Conservation (phyloP, 1,284 basidiomycete genomes). For the Heliocybe sulcata region DNA sequence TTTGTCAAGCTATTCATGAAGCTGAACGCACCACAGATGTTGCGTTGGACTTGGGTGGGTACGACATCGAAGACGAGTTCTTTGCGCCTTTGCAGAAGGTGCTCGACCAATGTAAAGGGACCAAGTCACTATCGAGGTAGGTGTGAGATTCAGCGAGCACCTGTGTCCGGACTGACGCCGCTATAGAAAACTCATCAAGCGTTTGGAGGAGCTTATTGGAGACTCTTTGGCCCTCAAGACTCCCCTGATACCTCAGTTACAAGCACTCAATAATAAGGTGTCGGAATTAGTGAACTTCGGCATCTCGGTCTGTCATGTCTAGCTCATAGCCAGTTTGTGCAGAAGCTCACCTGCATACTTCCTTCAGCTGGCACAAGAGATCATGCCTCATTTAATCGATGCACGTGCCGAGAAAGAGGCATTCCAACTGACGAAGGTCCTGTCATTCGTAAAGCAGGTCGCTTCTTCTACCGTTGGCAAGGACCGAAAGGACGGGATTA, state of each 20-base stretch:
- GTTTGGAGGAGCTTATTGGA: slow-evolving; percentile 73
- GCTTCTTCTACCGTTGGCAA: slow-evolving; percentile 67
- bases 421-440: slow-evolving; percentile 68
- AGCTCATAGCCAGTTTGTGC: neutral
- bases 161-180: slow-evolving; percentile 3
- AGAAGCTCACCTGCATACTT: neutral
- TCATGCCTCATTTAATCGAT: slow-evolving; percentile 74
- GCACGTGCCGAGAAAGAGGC: slow-evolving; percentile 69
- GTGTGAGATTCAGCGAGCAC: slow-evolving; percentile 15
- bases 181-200: slow-evolving; percentile 76
- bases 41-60: slow-evolving; percentile 62
- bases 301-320: slow-evolving; percentile 57
- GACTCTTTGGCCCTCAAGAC: slow-evolving; percentile 67
- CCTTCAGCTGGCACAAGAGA: slow-evolving; percentile 74
- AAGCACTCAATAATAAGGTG: slow-evolving; percentile 62
- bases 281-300: slow-evolving; percentile 86
- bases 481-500: slow-evolving; percentile 51
- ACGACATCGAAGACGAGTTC: slow-evolving; percentile 66
- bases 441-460: slow-evolving; percentile 68
- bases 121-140: slow-evolving; percentile 76
- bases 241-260: slow-evolving; percentile 65
- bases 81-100: slow-evolving; percentile 78
- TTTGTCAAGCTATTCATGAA: slow-evolving; percentile 2
- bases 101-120: slow-evolving; percentile 73
- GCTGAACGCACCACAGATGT: slow-evolving; percentile 43